Evolutionary conservation across 768 basidiomycete species (phyloP).

Genomic region (Collybia sp.): DNA sequence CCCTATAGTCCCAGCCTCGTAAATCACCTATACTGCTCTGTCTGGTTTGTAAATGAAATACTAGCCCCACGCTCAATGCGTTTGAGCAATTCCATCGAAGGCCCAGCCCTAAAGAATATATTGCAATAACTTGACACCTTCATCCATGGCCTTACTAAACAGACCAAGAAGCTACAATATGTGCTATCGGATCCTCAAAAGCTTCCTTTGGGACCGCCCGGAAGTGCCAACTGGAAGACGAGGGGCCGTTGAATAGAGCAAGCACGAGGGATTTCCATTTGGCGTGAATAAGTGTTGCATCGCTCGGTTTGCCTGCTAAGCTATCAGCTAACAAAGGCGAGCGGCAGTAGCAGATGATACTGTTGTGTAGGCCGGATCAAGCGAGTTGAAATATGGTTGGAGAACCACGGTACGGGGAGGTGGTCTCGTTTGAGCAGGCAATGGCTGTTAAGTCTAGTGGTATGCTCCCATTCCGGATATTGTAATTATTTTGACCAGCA

Average conservation of each 20-base stretch:
- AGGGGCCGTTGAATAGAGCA: conserved; percentile 47
- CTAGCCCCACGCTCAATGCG: too few species aligned
- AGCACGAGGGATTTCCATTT: conserved; percentile 70
- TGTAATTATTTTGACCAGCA: too few species aligned
- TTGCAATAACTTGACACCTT: too few species aligned
- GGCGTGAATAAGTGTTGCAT: conserved; percentile 48
- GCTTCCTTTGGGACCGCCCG: conserved; percentile 22
- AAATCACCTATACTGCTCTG: not conserved
- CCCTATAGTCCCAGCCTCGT: not conserved
- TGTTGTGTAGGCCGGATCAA: conserved; percentile 64
- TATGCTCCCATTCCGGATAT: too few species aligned
- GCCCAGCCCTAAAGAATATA: too few species aligned
- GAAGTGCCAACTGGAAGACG: conserved; percentile 57
- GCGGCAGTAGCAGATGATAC: conserved; percentile 17
- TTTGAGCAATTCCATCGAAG: too few species aligned
- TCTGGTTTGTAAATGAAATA: too few species aligned
- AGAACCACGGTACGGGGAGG: conserved; percentile 52
- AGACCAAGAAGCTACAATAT: too few species aligned
- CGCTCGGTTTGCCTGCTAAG: conserved; percentile 37
- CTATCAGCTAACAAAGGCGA: not conserved
- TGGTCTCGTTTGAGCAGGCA: too few species aligned
- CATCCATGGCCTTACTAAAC: too few species aligned
- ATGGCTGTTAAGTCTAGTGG: too few species aligned
- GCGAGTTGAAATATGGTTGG: conserved; percentile 53
- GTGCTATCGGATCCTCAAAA: too few species aligned